Base-by-base conservation (phyloP, 208 protist species). In the Wallacemonas sp. region DNA sequence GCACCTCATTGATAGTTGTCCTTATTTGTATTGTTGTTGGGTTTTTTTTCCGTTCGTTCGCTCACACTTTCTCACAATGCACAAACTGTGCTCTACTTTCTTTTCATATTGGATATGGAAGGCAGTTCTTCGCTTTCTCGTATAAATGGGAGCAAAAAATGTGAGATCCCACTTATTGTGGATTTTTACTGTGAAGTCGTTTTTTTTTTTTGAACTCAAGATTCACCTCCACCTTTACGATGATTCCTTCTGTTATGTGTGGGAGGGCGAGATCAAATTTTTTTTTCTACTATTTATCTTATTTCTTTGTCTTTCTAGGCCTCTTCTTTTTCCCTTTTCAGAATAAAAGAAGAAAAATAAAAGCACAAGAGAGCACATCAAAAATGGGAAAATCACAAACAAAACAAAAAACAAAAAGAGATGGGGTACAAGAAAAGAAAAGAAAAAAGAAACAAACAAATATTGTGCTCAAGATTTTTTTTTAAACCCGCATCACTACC, bases 41-140 rank as follows among this genome's bases (percentile, higher is more conserved):
- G 6, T 41, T 41, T 6, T 41, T 41, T 41, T 41, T 41, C 9
- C 14, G 6, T 41, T 41, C 36, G 14, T 41, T 41, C 36, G 36
- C 36, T 14, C 36, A 41, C n/a, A n/a, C n/a, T n/a, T 68, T 42
- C 1, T 68, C 30, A 61, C 44, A 41, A 68, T 61, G 26, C 26
- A 54, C 33, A 9, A 53, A 53, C 17, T 53, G 30, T 56, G 11
- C 33, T 38, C 14, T 6, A 26, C 22, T 36, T 56, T 56, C 22
- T 56, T 36, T 56, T 36, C 49, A 4, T 46, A n/a, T n/a, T n/a
- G n/a, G n/a, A n/a, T n/a, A n/a, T n/a, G n/a, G n/a, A n/a, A n/a
- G 4, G 5, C 17, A 17, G 33, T 66, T 24, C 63, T 73, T 68
- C 19, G 31, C 58, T 67, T 62, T 60, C 60, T 61, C 45, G 0